These are phyloP conservation scores for Lactarius sp. DNA, from an alignment of 768 basidiomycete genomes.

Conservation along the genomic window DNA sequence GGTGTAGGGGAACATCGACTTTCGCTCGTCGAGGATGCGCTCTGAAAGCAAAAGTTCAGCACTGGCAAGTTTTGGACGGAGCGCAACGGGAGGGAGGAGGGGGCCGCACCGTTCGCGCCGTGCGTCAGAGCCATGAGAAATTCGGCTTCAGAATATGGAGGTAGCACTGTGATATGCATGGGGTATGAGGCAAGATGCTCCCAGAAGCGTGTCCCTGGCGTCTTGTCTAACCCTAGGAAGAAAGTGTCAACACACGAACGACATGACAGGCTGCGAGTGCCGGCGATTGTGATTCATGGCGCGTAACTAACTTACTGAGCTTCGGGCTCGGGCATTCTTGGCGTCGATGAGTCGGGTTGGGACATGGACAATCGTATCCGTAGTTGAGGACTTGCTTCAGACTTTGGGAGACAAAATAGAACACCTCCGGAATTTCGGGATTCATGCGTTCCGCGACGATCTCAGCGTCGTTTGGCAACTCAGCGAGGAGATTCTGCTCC, in stretches of 20 bases:
- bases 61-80: background rate
- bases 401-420: constrained; percentile 9
- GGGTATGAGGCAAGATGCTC: constrained; percentile 6
- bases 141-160: constrained; percentile 3
- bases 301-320: background rate
- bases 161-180: constrained; percentile 7
- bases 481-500: constrained; percentile 1
- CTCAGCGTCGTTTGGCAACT: constrained; percentile 10
- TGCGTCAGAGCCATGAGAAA: constrained; percentile 15
- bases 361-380: constrained; percentile 3
- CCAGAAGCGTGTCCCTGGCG: constrained; percentile 8
- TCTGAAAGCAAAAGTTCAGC: background rate
- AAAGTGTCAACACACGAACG: background rate
- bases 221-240: background rate
- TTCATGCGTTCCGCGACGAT: constrained; percentile 14
- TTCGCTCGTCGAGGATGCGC: constrained; percentile 14
- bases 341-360: background rate
- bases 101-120: background rate
- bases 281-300: background rate
- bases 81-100: background rate
- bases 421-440: constrained; percentile 11
- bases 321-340: constrained; percentile 3
- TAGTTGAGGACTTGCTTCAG: constrained; percentile 10
- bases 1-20: constrained; percentile 15
- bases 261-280: no score